phyloP scores from a whole-genome alignment of 768 basidiomycete species.

The Rhizopogon roseolus region DNA sequence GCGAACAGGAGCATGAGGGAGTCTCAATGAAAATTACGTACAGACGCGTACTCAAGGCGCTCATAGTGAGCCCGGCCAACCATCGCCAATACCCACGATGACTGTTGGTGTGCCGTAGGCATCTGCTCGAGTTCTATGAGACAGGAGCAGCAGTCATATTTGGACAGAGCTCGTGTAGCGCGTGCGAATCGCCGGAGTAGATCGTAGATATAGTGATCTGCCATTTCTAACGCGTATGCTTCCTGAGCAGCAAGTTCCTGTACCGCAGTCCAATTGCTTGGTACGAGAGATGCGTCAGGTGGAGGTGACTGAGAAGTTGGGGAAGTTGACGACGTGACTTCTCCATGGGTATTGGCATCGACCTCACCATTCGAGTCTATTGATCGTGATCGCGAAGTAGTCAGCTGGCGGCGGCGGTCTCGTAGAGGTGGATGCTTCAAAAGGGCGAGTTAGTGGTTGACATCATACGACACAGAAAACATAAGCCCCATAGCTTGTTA shows the following conservation, averaged over 20 bases:
- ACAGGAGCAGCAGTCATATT: conserved; percentile 74
- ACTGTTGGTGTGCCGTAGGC: conserved; percentile 67
- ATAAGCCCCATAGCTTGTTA: not conserved
- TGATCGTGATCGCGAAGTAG: conserved; percentile 54
- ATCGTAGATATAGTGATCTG: conserved; percentile 80
- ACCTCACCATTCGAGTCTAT: conserved; percentile 73
- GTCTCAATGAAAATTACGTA: conserved; percentile 37
- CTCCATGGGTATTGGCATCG: conserved; percentile 41
- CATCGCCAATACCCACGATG: conserved; percentile 76
- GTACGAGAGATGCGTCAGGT: conserved; percentile 60
- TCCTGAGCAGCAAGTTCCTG: conserved; percentile 72
- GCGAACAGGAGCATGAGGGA: conserved; percentile 10
- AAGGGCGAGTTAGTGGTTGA: conserved; percentile 28
- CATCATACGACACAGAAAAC: conserved; percentile 10
- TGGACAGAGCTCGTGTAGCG: conserved; percentile 68
- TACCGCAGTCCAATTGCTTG: conserved; percentile 58
- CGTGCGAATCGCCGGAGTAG: conserved; percentile 78
- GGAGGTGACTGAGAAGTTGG: conserved; percentile 59
- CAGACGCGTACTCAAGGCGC: conserved; percentile 80
- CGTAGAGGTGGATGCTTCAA: conserved; percentile 33
- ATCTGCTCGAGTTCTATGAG: conserved; percentile 73
- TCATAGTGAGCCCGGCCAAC: conserved; percentile 89
- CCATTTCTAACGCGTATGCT: conserved; percentile 63
- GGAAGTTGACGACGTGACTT: conserved; percentile 56
- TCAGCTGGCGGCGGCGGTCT: conserved; percentile 55